These are phyloP conservation scores for Tolypocladium inflatum DNA, from an alignment of 2,329 filamentous ascomycete genomes.

Conservation along the genomic window DNA sequence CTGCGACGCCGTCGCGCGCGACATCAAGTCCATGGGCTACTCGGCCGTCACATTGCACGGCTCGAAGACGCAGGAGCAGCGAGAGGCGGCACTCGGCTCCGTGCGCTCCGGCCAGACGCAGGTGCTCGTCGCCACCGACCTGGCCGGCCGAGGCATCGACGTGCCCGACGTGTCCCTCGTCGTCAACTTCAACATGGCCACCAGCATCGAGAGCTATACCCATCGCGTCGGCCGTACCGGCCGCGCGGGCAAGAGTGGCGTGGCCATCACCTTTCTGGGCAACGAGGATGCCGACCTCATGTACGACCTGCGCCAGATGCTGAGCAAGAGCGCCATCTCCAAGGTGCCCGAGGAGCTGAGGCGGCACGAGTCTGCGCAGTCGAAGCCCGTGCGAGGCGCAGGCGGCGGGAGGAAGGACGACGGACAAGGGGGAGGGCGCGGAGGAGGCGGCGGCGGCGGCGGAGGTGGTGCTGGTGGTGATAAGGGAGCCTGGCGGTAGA, in stretches of 20 bases:
- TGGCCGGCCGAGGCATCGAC: conserved; percentile 96
- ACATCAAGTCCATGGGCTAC: conserved; percentile 92
- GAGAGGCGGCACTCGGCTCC: conserved; percentile 83
- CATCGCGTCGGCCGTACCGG: conserved; percentile 95
- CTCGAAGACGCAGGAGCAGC: conserved; percentile 94
- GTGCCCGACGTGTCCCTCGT: conserved; percentile 89
- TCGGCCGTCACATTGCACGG: conserved; percentile 85
- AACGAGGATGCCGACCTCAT: conserved; percentile 82
- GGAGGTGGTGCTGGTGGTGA: conserved; percentile 8
- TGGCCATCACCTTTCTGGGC: conserved; percentile 91
- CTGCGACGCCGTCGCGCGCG: conserved; percentile 87
- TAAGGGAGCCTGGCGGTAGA: conserved; percentile 8
- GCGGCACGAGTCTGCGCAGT: conserved; percentile 85
- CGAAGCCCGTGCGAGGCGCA: conserved; percentile 49
- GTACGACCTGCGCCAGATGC: conserved; percentile 94
- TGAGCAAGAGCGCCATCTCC: conserved; percentile 79
- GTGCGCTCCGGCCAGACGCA: conserved; percentile 72
- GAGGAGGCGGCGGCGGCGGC: conserved; percentile 15
- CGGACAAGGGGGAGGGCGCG: background rate
- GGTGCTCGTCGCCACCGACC: conserved; percentile 88
- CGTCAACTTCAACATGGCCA: conserved; percentile 98
- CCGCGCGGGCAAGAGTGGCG: conserved; percentile 93
- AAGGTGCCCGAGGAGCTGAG: conserved; percentile 85
- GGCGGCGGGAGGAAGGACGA: conserved; percentile 20
- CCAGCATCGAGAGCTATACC: conserved; percentile 86